These are phyloP conservation scores for Clarireedia hainanense DNA, from an alignment of 2,329 filamentous ascomycete genomes.

Conservation along the genomic window DNA sequence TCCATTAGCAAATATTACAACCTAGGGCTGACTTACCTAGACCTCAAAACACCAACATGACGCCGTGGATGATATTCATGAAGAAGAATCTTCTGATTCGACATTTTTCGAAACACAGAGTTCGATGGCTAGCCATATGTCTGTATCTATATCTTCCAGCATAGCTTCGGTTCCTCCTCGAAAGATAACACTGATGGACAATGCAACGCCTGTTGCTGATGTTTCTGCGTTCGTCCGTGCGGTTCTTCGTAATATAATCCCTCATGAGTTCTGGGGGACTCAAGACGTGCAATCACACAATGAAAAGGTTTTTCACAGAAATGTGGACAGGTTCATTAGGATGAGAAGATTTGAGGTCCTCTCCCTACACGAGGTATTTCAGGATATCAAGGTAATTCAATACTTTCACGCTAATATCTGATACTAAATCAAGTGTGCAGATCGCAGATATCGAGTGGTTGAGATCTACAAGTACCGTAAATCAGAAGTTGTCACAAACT, in stretches of 20 bases:
- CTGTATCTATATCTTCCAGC: conserved; percentile 14
- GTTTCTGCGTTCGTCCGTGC: conserved; percentile 86
- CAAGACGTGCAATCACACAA: conserved; percentile 50
- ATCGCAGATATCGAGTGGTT: conserved; percentile 68
- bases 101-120: conserved; percentile 20
- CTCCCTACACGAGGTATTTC: conserved; percentile 68
- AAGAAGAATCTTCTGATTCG: conserved; percentile 17
- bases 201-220: conserved; percentile 57
- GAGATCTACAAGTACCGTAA: conserved; percentile 40
- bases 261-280: conserved; percentile 64
- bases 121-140: background rate
- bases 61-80: background rate
- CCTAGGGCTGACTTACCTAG: conserved; percentile 11
- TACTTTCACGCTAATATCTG: background rate
- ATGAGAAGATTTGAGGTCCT: conserved; percentile 76
- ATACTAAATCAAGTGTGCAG: conserved; percentile 34
- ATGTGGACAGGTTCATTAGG: conserved; percentile 69
- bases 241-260: conserved; percentile 64
- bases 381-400: conserved; percentile 61
- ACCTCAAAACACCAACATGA: conserved; percentile 1
- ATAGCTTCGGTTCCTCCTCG: conserved; percentile 28
- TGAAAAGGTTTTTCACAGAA: conserved; percentile 50
- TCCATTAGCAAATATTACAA: background rate
- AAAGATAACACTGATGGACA: conserved; percentile 43
- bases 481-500: conserved; percentile 54